A percentile compares a stretch with the other conserved stretches of the same genome.
Conservation (phyloP, 2,329 filamentous ascomycete genomes). For the Penicillium sp. region DNA sequence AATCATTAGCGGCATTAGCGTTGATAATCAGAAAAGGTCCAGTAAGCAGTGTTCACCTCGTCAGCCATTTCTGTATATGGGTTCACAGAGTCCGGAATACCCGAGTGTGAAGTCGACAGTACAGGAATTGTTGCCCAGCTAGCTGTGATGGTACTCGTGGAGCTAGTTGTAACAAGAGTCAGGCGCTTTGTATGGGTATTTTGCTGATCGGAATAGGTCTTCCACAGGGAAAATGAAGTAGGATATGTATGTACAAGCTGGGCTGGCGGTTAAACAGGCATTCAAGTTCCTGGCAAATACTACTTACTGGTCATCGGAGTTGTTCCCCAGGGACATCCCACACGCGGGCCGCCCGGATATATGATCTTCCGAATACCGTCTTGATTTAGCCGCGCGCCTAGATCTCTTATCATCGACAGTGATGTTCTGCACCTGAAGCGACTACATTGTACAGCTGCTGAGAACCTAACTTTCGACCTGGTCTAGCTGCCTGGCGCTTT, state of each 20-base stretch:
- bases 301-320: slow-evolving; percentile 1
- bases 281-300: slow-evolving; percentile 4
- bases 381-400: slow-evolving; percentile 25
- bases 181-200: not conserved
- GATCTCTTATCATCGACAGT: slow-evolving; percentile 1
- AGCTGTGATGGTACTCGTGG: not conserved
- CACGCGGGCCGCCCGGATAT: slow-evolving; percentile 10
- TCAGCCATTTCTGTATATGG: slow-evolving; percentile 37
- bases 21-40: not conserved
- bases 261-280: not conserved
- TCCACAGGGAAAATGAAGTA: not conserved
- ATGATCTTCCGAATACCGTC: slow-evolving; percentile 12
- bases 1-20: slow-evolving; percentile 4
- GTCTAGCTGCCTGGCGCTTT: not conserved
- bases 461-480: not conserved
- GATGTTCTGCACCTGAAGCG: slow-evolving; percentile 3
- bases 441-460: not conserved
- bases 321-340: slow-evolving; percentile 23
- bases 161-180: not conserved
- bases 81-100: not conserved
- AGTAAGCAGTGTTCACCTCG: slow-evolving; percentile 34
- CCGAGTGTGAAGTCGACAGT: not conserved
- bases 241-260: slow-evolving; percentile 20
- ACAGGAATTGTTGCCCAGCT: not conserved
- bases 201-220: not conserved